Evolutionary conservation across 192 early-diverging fungal species (phyloP), one percentile per base, ranked within the genome.

Genomic region (Mortierella alpina): DNA sequence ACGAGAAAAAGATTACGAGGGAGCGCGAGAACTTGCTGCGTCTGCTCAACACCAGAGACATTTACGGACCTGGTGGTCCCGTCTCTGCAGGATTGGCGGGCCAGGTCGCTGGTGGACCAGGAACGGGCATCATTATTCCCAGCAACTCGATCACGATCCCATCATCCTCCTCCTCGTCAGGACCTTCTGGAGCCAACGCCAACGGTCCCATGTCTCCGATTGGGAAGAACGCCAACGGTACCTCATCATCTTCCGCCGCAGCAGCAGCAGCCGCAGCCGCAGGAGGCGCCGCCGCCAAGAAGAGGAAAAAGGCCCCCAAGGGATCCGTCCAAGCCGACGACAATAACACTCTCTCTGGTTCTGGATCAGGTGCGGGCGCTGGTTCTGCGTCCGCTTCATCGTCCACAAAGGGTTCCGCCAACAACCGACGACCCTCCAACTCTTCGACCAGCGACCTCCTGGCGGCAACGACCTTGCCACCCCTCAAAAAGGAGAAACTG

Each of bases 1-100:
- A 94, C 63, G 94, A 96, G 79, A 87, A 88, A 42, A 86, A 90
- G 59, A 86, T 95, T 57, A 84, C 90, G 4, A 88, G 87, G 40
- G 95, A 98, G 71, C 93, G 96, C 39, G 95, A 96, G 66, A 84
- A 85, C 59, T 68, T 98, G 68, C 83, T 94, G 39, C 89, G 90
- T 46, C 82, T 93, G 23, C 86, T 90, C 59, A 83, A 82, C 49
- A 75, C 85, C 1, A 74, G 88, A 55, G 86, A 90, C 63, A 84
- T 87, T 18, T 78, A 84, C 61, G 72, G 72, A 54, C 71, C 70
- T 53, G 72, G 68, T 8, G 77, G 77, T 44, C 77, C 77, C 0
- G 66, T 59, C 7, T 80, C 77, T 13, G 77, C 77, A 70, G 77
- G 77, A 64, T 57, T 80, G 40, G 58, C 70, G 17, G 59, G 70